phyloP scores from a whole-genome alignment of 1,284 basidiomycete species.

The Macrocystidia cucumis region DNA sequence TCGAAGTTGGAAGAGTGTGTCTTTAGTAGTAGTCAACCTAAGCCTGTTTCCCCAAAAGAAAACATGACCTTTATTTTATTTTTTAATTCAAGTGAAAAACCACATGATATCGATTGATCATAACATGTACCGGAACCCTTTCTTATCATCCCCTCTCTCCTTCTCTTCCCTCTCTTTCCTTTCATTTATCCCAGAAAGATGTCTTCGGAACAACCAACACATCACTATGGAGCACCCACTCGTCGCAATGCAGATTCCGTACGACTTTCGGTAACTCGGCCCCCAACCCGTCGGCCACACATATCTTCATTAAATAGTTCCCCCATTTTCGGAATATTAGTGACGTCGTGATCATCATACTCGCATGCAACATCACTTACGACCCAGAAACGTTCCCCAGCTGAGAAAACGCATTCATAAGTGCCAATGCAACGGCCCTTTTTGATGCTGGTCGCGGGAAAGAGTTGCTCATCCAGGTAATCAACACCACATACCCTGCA shows the following conservation, averaged over 20 bases:
- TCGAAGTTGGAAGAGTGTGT: constrained; percentile 8
- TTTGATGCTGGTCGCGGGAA: constrained; percentile 64
- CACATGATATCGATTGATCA: too few relatives aligned
- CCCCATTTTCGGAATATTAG: too few relatives aligned
- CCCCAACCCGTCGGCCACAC: constrained; percentile 18
- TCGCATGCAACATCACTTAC: constrained; percentile 29
- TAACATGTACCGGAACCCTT: constrained; percentile 31
- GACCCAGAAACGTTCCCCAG: constrained; percentile 65
- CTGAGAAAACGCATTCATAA: constrained; percentile 66
- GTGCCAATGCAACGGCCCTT: constrained; percentile 61
- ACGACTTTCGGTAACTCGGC: constrained; percentile 16
- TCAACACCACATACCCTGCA: constrained; percentile 57
- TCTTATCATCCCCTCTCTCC: constrained; percentile 19
- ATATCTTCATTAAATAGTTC: constrained; percentile 19
- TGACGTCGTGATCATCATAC: constrained; percentile 1
- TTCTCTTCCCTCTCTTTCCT: constrained; percentile 24
- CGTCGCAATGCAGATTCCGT: constrained; percentile 17
- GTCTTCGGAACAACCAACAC: constrained; percentile 15
- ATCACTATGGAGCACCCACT: constrained; percentile 14
- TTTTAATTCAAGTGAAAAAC: too few relatives aligned
- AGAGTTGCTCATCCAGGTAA: constrained; percentile 61
- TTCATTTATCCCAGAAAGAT: constrained; percentile 22
- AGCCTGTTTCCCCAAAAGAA: too few relatives aligned
- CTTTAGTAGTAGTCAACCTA: too few relatives aligned
- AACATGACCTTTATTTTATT: too few relatives aligned